Evolutionary conservation across 2,329 filamentous ascomycete genomes (phyloP), one percentile per base, ranked within the genome.

Genomic region (Arthrobotrys conoides): DNA sequence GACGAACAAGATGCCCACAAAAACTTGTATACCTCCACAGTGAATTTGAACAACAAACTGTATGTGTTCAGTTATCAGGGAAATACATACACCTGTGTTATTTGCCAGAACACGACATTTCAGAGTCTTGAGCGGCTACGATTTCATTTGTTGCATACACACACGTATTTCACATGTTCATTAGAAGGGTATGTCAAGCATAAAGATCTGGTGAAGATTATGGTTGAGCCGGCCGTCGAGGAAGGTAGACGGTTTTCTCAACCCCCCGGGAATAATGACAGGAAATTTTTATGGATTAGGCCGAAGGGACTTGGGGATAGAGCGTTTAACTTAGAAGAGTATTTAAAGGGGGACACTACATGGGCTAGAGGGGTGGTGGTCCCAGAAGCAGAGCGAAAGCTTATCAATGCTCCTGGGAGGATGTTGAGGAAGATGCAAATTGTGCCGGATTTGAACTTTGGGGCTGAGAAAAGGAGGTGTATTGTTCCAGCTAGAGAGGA

Each of bases 401-500:
- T 95, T 2, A 84, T 90, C 0, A 85, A 88, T 20, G 83, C 85
- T 10, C 84, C 90, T 44, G 85, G 87, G 18, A 67, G 70, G 61
- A 55, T 67, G 9, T 48, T 64, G 22, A 73, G 16, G 41, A 66
- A 64, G 20, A 73, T 61, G 65, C 61, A 64, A 9, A 48, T 67
- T 18, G 70, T 73, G 4, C 70, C 70, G 36, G 44, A 36, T 20
- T 16, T 73, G 27, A 38, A 20, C 2, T 24, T 18, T 20, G 8
- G 6, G 1, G 41, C 10, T 12, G 88, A 89, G 83, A 85, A 92
- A 83, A 87, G 93, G 61, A 92, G 90, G 2, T 86, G 87, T 65
- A 95, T 93, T 79, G 92, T 96, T 83, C 88, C 97, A 6, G 94
- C 97, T 84, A 98, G 98, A 83, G 89, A 98, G 73, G 96, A 94